Percentiles rank a stretch among this genome's conserved stretches.
Evolutionary conservation across 2,329 filamentous ascomycete genomes (phyloP).

Genomic region (Orbilia brochopaga): DNA sequence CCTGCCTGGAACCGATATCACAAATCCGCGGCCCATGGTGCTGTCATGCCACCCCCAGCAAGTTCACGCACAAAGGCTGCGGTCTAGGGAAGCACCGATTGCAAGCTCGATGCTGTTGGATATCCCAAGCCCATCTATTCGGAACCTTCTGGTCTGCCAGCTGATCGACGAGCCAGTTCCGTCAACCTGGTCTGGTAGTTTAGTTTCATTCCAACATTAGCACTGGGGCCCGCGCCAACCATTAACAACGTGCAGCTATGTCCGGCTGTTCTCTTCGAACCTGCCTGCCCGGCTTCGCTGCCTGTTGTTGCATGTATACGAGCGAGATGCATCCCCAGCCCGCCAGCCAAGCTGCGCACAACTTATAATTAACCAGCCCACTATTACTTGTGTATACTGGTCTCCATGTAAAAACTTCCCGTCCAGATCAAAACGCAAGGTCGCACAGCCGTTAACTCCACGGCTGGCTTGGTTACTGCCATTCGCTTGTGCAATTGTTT

Average conservation of each 20-base stretch:
- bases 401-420: neutral
- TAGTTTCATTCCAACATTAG: slow-evolving; percentile 5
- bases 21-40: slow-evolving; percentile 1
- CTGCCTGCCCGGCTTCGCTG: neutral
- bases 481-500: slow-evolving; percentile 3
- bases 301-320: slow-evolving; percentile 10
- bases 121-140: slow-evolving; percentile 46
- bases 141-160: slow-evolving; percentile 40
- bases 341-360: neutral
- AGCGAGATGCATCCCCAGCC: neutral
- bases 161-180: slow-evolving; percentile 9
- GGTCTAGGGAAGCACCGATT: no score
- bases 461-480: neutral
- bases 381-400: neutral
- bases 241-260: neutral
- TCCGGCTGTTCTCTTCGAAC: neutral
- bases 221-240: neutral
- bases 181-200: slow-evolving; percentile 4
- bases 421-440: neutral
- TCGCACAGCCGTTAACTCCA: neutral
- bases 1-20: slow-evolving; percentile 1
- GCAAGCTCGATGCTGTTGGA: slow-evolving; percentile 5
- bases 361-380: slow-evolving; percentile 1
- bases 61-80: neutral
- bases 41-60: slow-evolving; percentile 1